phyloP scores from a whole-genome alignment of 2,329 filamentous ascomycete species.

The Bimuria novae-zelandiae region DNA sequence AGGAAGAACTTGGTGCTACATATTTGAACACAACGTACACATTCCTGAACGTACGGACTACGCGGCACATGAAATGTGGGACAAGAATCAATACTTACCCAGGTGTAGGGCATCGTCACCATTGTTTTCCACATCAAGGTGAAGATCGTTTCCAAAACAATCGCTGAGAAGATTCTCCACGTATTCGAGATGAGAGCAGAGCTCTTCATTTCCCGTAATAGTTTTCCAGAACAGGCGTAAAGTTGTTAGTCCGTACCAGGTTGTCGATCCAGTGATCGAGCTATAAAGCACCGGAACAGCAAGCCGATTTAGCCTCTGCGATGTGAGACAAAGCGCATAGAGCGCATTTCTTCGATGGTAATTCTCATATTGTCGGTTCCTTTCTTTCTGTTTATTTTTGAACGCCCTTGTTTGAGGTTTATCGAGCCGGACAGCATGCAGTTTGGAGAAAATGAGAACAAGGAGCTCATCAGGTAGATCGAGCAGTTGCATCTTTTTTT shows the following conservation, averaged over 20 bases:
- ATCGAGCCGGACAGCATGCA: slow-evolving; percentile 23
- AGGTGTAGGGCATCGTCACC: slow-evolving; percentile 8
- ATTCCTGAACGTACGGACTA: not conserved
- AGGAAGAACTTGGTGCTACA: too few species aligned
- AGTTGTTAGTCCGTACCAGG: slow-evolving; percentile 12
- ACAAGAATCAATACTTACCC: too few species aligned
- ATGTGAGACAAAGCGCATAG: slow-evolving; percentile 26
- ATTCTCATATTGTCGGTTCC: slow-evolving; percentile 31
- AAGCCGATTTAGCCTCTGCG: slow-evolving; percentile 21
- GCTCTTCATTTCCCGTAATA: slow-evolving; percentile 2
- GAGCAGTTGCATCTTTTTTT: not conserved
- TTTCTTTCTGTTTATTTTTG: slow-evolving; percentile 20
- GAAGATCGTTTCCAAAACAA: slow-evolving; percentile 24
- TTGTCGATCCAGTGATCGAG: slow-evolving; percentile 25
- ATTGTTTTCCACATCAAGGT: slow-evolving; percentile 10
- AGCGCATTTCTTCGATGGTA: slow-evolving; percentile 18
- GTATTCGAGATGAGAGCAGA: slow-evolving; percentile 23
- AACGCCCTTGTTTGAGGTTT: slow-evolving; percentile 30
- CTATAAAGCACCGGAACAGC: slow-evolving; percentile 29
- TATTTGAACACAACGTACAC: slow-evolving; percentile 14
- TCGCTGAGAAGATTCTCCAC: slow-evolving; percentile 34
- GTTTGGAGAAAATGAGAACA: slow-evolving; percentile 19
- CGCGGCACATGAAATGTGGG: too few species aligned
- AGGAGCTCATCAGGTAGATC: slow-evolving; percentile 32
- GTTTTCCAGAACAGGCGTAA: slow-evolving; percentile 26